Percentiles rank a stretch among this genome's conserved stretches.
Evolutionary conservation across 495 filamentous ascomycete species (phyloP).

Genomic region (Immersiella caudata): DNA sequence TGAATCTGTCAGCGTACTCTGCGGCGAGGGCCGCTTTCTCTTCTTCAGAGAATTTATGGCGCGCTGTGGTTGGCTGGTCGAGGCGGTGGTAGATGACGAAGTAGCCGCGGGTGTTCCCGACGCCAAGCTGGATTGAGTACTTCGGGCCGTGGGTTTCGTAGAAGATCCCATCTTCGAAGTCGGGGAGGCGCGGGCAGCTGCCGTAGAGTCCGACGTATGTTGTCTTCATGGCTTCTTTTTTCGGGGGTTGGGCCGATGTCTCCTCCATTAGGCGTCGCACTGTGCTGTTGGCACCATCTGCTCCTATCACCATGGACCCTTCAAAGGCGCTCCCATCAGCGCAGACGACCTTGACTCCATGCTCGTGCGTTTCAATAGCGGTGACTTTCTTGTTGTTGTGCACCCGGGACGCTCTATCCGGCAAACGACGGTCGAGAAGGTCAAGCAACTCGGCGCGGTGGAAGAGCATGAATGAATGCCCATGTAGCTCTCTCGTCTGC

Average conservation of each 20-base stretch:
- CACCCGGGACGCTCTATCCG: neutral
- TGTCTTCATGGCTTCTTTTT: neutral
- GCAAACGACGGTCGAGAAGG: conserved; percentile 8
- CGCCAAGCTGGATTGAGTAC: neutral
- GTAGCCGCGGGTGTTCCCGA: neutral
- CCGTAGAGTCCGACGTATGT: conserved; percentile 12
- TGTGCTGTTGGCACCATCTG: conserved; percentile 54
- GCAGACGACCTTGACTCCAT: conserved; percentile 38
- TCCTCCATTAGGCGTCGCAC: conserved; percentile 44
- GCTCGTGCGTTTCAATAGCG: conserved; percentile 27
- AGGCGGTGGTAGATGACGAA: conserved; percentile 8
- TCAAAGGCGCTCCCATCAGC: conserved; percentile 43
- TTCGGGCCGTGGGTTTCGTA: conserved; percentile 15
- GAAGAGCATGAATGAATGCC: conserved; percentile 13
- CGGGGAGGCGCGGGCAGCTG: neutral
- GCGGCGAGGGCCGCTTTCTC: conserved; percentile 1
- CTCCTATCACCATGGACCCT: conserved; percentile 56
- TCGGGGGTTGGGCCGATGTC: neutral
- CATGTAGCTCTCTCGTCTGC: conserved; percentile 32
- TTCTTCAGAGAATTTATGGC: neutral
- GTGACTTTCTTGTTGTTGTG: conserved; percentile 37
- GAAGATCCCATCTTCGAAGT: neutral
- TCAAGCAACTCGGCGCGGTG: conserved; percentile 15
- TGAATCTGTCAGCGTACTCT: neutral
- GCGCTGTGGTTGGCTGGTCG: neutral